Evolutionary conservation across 1,284 basidiomycete species (phyloP).

Genomic region (Marasmius sp.): DNA sequence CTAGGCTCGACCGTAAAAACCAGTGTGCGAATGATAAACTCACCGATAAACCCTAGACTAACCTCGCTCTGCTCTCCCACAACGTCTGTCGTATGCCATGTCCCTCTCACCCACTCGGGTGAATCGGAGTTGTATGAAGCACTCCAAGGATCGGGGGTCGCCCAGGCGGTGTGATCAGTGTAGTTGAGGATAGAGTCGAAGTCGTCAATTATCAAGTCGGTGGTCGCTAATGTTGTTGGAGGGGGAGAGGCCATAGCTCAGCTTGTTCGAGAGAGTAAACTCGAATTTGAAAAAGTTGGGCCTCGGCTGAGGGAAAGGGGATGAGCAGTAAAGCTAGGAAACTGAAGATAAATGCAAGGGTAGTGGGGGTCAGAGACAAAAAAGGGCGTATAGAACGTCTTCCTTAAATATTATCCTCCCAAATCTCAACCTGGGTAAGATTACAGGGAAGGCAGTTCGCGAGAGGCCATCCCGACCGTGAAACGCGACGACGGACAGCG

Average conservation of each 20-base stretch:
- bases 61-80: slow-evolving; percentile 28
- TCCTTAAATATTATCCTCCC: too few relatives aligned
- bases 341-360: too few relatives aligned
- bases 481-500: too few relatives aligned
- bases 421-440: too few relatives aligned
- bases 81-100: slow-evolving; percentile 37
- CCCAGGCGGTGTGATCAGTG: slow-evolving; percentile 35
- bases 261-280: too few relatives aligned
- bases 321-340: too few relatives aligned
- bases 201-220: slow-evolving; percentile 42
- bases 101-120: slow-evolving; percentile 37
- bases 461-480: too few relatives aligned
- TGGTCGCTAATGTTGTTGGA: slow-evolving; percentile 22
- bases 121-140: slow-evolving; percentile 28
- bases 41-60: slow-evolving; percentile 40
- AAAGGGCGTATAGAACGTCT: too few relatives aligned
- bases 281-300: too few relatives aligned
- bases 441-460: too few relatives aligned
- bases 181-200: slow-evolving; percentile 41
- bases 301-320: too few relatives aligned
- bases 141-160: slow-evolving; percentile 41
- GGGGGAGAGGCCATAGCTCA: neutral
- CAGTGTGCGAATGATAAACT: slow-evolving; percentile 10
- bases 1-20: neutral
- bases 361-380: too few relatives aligned